Evolutionary conservation across 108 stramenopile genomes (phyloP).

Genomic region (Licmophora abbreviata): DNA sequence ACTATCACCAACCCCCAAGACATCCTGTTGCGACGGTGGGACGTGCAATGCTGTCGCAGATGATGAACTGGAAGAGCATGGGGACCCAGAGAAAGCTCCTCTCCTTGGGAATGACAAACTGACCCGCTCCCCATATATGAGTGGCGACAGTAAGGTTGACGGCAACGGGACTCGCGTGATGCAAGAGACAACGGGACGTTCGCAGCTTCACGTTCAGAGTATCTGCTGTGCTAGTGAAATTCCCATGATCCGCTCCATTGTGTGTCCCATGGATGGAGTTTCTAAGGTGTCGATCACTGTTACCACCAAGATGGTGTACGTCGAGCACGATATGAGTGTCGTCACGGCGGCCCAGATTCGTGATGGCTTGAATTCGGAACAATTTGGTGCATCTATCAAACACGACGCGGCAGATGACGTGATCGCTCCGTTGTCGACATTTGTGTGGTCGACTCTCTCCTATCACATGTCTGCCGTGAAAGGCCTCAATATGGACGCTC

Average conservation of each 20-base stretch:
- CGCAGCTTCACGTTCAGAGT: conserved; percentile 15
- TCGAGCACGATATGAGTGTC: conserved; percentile 27
- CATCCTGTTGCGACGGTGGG: background rate
- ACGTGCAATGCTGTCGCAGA: background rate
- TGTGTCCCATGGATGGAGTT: conserved; percentile 16
- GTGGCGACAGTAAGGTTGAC: no score
- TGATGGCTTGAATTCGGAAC: conserved; percentile 22
- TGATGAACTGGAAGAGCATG: conserved; percentile 2
- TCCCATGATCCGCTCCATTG: conserved; percentile 12
- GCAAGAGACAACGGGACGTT: conserved; percentile 3
- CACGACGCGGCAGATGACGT: conserved; percentile 19
- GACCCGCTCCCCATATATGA: no score
- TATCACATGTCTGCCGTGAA: no score
- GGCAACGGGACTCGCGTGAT: no score
- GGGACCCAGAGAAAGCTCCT: background rate
- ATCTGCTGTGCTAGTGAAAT: conserved; percentile 25
- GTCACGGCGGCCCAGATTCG: conserved; percentile 18
- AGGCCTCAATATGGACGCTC: no score
- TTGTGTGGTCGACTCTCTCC: no score
- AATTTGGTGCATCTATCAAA: conserved; percentile 32
- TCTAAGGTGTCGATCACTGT: conserved; percentile 11
- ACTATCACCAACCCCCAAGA: no score
- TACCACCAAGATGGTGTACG: conserved; percentile 19
- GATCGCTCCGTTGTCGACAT: no score
- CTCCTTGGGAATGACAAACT: background rate